Conservation (phyloP, 495 filamentous ascomycete genomes). For the Penicillium psychrofluorescens region DNA sequence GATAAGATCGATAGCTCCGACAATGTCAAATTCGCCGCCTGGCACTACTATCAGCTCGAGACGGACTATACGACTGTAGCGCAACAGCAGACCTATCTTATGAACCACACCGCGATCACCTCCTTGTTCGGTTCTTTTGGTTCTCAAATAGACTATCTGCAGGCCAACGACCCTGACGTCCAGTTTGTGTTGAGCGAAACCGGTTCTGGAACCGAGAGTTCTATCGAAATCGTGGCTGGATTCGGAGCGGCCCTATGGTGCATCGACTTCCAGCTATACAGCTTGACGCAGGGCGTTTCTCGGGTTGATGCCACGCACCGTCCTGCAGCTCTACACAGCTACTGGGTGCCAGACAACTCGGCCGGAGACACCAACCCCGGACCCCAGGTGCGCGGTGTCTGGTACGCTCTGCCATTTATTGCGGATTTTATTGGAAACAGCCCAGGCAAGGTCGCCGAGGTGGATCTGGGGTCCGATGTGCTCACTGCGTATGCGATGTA, state of each 20-base stretch:
- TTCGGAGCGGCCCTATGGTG: constrained; percentile 12
- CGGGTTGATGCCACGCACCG: constrained; percentile 6
- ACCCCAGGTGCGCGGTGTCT: constrained; percentile 9
- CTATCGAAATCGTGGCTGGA: constrained; percentile 1
- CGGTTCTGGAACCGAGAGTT: not conserved
- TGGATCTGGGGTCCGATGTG: constrained; percentile 4
- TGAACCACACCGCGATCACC: constrained; percentile 18
- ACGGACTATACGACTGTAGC: not conserved
- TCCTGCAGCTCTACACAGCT: constrained; percentile 6
- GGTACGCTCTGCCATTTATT: constrained; percentile 6
- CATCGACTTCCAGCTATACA: constrained; percentile 10
- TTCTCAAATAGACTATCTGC: not conserved
- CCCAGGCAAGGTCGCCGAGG: constrained; percentile 3
- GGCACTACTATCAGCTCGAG: constrained; percentile 17
- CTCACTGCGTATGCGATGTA: constrained; percentile 19
- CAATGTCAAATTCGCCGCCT: constrained; percentile 10
- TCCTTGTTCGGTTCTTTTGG: constrained; percentile 1
- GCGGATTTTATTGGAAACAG: constrained; percentile 10
- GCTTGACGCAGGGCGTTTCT: constrained; percentile 6
- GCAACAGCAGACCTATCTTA: not conserved
- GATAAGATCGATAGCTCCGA: constrained; percentile 2
- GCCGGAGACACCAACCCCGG: not conserved
- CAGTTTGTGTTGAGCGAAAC: constrained; percentile 7
- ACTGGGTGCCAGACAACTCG: constrained; percentile 10
- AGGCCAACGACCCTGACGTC: not conserved